Base-by-base conservation (phyloP, 2,329 filamentous ascomycete species). In the Microcyclospora tardicrescens region DNA sequence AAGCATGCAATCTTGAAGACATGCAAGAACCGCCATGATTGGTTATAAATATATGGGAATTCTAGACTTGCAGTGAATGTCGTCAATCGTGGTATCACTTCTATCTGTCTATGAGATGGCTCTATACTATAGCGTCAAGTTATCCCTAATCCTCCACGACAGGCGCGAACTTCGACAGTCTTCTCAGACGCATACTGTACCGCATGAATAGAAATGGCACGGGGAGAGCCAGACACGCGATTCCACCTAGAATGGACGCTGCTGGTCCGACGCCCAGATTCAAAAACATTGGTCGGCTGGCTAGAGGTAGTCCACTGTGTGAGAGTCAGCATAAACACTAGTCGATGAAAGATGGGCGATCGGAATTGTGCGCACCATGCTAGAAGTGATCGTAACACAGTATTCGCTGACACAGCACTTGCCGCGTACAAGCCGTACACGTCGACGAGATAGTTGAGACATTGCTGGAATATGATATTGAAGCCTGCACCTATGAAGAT, bases 371-470 rank as follows among this genome's bases (percentile, higher is more conserved):
- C 30, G 30, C 10, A 32, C 24, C 48, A 58, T 3, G 62, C 66
- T 40, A 68, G 45, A 6, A 67, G 41, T 28, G 58, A 61, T 27
- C 68, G 62, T 29, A 70, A 54, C 45, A 71, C 64, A 2, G 67
- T 69, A 42, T 71, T 69, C 19, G 65, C 67, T 9, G 66, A 63
- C 19, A 69, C 62, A 8, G 67, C 67, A 10, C 62, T 67, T 2
- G 67, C 67, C n/a, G 67, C 66, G 44, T 66, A 67, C 0, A 50
- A 34, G 1, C 43, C 39, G 27, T 55, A 58, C 3, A 45, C 49
- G 35, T 58, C 55, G 14, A 68, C 59, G 1, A 69, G 53, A 35
- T 62, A 68, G 43, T 68, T 69, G 40, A 70, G 57, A 36, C 63
- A 66, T 45, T 66, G 63, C 43, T 69, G 59, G 50, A 69, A 68